Evolutionary conservation across 305 asterid genomes (phyloP).

Genomic region (Solanum aculeatissimum): DNA sequence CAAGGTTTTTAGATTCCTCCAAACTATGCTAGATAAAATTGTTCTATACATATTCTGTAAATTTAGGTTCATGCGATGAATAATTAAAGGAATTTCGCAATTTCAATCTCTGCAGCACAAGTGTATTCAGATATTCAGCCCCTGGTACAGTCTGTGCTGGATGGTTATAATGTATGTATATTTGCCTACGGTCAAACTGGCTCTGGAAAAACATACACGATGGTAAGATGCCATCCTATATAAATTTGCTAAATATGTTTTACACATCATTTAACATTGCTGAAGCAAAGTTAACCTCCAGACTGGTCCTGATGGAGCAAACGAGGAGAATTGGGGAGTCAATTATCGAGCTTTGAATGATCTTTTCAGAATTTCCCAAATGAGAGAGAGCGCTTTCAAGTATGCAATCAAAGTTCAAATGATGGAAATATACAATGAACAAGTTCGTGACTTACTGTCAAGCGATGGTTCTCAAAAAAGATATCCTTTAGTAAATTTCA

Average conservation of each 20-base stretch:
- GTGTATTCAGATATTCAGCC: conserved; percentile 64
- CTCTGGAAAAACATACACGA: conserved; percentile 75
- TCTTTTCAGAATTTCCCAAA: conserved; percentile 55
- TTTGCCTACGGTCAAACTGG: conserved; percentile 90
- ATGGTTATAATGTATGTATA: conserved; percentile 72
- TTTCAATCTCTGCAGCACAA: conserved; percentile 31
- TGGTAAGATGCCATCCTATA: conserved; percentile 29
- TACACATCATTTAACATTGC: neutral
- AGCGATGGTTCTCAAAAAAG: conserved; percentile 40
- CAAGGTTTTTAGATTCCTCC: conserved; percentile 44
- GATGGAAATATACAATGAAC: conserved; percentile 83
- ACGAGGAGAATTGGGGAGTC: conserved; percentile 72
- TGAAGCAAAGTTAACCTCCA: conserved; percentile 16
- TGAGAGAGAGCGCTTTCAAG: conserved; percentile 26
- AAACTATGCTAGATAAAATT: neutral
- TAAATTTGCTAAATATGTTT: neutral
- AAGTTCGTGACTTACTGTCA: conserved; percentile 68
- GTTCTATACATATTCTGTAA: neutral
- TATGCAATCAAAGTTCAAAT: conserved; percentile 66
- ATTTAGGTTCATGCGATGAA: neutral
- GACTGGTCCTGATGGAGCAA: conserved; percentile 75
- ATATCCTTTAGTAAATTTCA: conserved; percentile 35
- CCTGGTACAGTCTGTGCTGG: conserved; percentile 69
- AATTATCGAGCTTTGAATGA: conserved; percentile 71
- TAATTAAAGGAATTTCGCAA: neutral